phyloP scores from a whole-genome alignment of 2,329 filamentous ascomycete species.

The Stemphylium lycopersici region DNA sequence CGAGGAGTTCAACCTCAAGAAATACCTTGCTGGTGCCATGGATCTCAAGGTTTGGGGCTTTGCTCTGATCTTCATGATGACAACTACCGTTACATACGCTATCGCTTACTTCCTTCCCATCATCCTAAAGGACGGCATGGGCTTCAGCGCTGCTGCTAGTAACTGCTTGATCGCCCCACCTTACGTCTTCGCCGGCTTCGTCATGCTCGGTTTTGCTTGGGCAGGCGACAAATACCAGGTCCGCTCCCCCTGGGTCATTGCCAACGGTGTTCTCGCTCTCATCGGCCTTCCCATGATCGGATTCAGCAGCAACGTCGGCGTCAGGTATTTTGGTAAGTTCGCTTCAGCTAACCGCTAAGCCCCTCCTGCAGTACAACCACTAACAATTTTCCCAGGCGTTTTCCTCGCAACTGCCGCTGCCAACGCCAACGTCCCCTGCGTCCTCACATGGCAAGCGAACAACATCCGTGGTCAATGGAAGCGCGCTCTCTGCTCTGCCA shows the following conservation, averaged over 20 bases:
- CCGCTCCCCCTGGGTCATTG: conserved; percentile 69
- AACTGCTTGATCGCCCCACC: conserved; percentile 38
- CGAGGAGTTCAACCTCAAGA: conserved; percentile 33
- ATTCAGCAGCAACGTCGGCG: conserved; percentile 62
- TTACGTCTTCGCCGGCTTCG: conserved; percentile 34
- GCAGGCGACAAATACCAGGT: conserved; percentile 69
- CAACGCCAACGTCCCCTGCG: conserved; percentile 76
- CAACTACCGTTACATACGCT: conserved; percentile 36
- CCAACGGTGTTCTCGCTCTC: conserved; percentile 69
- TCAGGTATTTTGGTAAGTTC: conserved; percentile 63
- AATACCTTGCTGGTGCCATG: conserved; percentile 25
- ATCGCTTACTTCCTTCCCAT: conserved; percentile 41
- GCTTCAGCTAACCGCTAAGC: neutral
- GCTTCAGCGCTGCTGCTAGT: conserved; percentile 31
- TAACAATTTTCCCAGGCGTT: conserved; percentile 51
- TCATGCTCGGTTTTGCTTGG: conserved; percentile 62
- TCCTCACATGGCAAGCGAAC: conserved; percentile 82
- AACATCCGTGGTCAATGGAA: conserved; percentile 91
- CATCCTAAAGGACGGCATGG: conserved; percentile 39
- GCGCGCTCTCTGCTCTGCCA: conserved; percentile 77
- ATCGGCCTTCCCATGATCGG: conserved; percentile 76
- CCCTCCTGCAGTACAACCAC: neutral
- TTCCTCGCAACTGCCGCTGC: conserved; percentile 76
- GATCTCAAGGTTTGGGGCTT: conserved; percentile 34
- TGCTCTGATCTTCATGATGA: conserved; percentile 31